Conservation (phyloP, 345 rosid species). For the Euclidium syriacum region DNA sequence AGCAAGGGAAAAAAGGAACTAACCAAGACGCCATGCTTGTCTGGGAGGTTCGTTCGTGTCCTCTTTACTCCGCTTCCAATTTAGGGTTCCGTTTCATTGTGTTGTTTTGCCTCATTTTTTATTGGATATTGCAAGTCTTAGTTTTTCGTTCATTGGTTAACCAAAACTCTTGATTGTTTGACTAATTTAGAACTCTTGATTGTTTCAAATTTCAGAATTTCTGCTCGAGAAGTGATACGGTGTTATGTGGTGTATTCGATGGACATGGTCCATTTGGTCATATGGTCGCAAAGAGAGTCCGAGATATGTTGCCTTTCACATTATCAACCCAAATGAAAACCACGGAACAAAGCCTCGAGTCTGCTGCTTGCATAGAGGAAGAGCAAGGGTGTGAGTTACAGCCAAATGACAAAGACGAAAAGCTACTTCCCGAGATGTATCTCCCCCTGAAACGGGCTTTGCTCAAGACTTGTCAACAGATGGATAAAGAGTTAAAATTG, state of each 20-base stretch:
- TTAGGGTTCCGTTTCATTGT: background rate
- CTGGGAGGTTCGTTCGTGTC: conserved; percentile 96
- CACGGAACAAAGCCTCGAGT: conserved; percentile 5
- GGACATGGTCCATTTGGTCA: conserved; percentile 98
- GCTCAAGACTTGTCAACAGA: conserved; percentile 65
- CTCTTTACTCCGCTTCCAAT: no score
- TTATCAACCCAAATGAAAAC: conserved; percentile 57
- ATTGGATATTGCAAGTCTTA: background rate
- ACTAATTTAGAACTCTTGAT: background rate
- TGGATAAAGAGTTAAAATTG: conserved; percentile 82
- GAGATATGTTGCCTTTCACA: conserved; percentile 73
- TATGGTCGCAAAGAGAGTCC: conserved; percentile 79
- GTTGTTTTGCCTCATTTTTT: no score
- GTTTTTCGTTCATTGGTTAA: background rate
- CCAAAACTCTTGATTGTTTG: background rate
- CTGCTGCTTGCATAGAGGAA: conserved; percentile 47
- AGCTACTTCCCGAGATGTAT: conserved; percentile 47
- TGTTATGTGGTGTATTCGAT: conserved; percentile 90
- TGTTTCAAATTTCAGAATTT: conserved; percentile 44
- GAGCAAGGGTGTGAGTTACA: conserved; percentile 42
- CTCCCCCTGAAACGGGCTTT: conserved; percentile 61
- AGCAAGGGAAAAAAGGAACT: conserved; percentile 91
- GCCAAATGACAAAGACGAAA: conserved; percentile 37
- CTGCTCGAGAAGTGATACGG: conserved; percentile 65
- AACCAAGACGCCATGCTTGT: conserved; percentile 98